phyloP scores from a whole-genome alignment of 2,329 filamentous ascomycete species.

The Claviceps humidiphila region DNA sequence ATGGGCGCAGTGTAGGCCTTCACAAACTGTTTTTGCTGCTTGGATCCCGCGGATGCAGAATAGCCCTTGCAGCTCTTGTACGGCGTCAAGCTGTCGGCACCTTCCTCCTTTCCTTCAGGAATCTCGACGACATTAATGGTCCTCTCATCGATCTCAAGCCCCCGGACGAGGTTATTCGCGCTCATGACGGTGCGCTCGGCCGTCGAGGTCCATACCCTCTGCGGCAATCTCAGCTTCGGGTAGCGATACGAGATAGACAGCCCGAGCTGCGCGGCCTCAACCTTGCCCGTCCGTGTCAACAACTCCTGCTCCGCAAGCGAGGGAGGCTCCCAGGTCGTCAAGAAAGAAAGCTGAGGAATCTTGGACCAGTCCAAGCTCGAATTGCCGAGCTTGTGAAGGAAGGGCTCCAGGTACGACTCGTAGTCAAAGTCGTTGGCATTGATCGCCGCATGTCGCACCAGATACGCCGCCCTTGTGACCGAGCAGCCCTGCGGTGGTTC shows the following conservation, averaged over 20 bases:
- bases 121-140: constrained; percentile 41
- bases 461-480: constrained; percentile 37
- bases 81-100: constrained; percentile 48
- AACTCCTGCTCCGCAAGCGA: constrained; percentile 42
- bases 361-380: constrained; percentile 44
- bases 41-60: constrained; percentile 40
- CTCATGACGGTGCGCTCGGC: constrained; percentile 48
- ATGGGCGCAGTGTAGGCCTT: constrained; percentile 47
- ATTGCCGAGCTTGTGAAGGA: constrained; percentile 45
- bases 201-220: constrained; percentile 47
- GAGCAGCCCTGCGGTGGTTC: constrained; percentile 35
- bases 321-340: constrained; percentile 42
- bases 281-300: constrained; percentile 46
- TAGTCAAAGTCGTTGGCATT: constrained; percentile 48
- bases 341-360: constrained; percentile 41
- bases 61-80: constrained; percentile 54
- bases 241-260: constrained; percentile 42
- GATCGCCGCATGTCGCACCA: constrained; percentile 46
- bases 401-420: constrained; percentile 42
- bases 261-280: constrained; percentile 48
- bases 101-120: constrained; percentile 41
- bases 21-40: constrained; percentile 37
- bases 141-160: constrained; percentile 38
- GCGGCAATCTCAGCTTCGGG: constrained; percentile 36
- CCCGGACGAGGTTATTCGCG: constrained; percentile 43